Percentiles rank a stretch among this genome's conserved stretches.
These are phyloP conservation scores for Neopestalotiopsis sp. DNA, from an alignment of 2,329 filamentous ascomycete species.

Conservation along the genomic window DNA sequence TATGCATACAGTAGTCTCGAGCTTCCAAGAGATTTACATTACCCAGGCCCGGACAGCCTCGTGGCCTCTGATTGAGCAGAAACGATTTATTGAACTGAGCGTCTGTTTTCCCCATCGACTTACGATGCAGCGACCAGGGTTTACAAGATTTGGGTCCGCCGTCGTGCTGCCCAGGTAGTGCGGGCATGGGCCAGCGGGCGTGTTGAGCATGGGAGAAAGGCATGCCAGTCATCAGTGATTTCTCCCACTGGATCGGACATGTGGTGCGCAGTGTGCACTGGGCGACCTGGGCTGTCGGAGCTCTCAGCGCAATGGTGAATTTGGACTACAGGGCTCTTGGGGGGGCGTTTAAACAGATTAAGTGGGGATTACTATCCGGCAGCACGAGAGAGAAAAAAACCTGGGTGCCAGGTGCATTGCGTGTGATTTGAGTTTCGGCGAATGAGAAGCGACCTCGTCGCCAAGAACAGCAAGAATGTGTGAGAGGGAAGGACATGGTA, in stretches of 20 bases:
- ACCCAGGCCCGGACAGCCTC: not conserved
- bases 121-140: conserved; percentile 7
- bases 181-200: not conserved
- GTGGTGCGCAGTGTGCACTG: not conserved
- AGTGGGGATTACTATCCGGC: conserved; percentile 7
- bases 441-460: conserved; percentile 27
- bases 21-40: not conserved
- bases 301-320: not conserved
- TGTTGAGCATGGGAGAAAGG: too few species aligned
- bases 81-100: conserved; percentile 11
- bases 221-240: not conserved
- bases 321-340: not conserved
- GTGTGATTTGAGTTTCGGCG: conserved; percentile 29
- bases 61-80: not conserved
- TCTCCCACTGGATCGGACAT: not conserved
- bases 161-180: not conserved
- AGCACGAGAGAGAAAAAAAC: conserved; percentile 23
- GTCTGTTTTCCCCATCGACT: not conserved
- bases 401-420: conserved; percentile 28
- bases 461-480: conserved; percentile 22
- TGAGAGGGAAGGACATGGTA: not conserved
- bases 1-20: too few species aligned
- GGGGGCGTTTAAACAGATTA: not conserved
- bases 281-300: not conserved
- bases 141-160: conserved; percentile 9